Evolutionary conservation across 1,139 yeast genomes (phyloP), one percentile per base, ranked within the genome.

Genomic region (Nakaseomyces bracarensis): DNA sequence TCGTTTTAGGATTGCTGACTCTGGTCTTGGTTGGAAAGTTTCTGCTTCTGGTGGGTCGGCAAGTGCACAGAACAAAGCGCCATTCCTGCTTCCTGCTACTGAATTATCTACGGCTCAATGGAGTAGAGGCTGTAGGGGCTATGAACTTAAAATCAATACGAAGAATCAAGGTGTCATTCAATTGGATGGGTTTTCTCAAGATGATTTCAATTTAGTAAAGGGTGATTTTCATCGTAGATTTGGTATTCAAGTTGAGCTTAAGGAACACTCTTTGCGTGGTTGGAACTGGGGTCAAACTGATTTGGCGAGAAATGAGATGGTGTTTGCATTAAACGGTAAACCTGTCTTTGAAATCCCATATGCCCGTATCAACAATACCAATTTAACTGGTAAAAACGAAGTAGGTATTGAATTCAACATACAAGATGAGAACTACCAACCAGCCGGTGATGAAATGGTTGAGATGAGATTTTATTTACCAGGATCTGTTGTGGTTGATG

Each of bases 201-300:
- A 85, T 48, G 96, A 89, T 58, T 82, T 83, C 58, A 77, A 79
- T 48, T 72, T 83, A 50, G 68, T 91, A 58, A 89, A 87, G 62
- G 83, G 77, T 57, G 95, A 89, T 54, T 70, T 93, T 52, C 89
- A 83, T 57, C 72, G 89, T 52, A 76, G 83, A 56, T 86, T 87
- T 64, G 69, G 69, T 43, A 69, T 85, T 40, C 74, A 74, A 42
- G 70, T 93, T 49, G 97, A 91, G 54, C 81, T 75, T 49, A 77
- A 73, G 55, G 97, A 91, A 55, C 98, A 91, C 63, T 83, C 96
- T 4, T 69, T 91, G 52, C 77, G 96, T 65, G 99, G 99, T 33
- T 91, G 98, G 98, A 91, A 91, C 64, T 91, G 98, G 98, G 99
- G 99, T 43, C 79, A 81, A 49, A 73, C 91, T 9, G 96, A 89